These are phyloP conservation scores for Ceratobasidium sp. DNA, from an alignment of 1,284 basidiomycete genomes.

Conservation along the genomic window DNA sequence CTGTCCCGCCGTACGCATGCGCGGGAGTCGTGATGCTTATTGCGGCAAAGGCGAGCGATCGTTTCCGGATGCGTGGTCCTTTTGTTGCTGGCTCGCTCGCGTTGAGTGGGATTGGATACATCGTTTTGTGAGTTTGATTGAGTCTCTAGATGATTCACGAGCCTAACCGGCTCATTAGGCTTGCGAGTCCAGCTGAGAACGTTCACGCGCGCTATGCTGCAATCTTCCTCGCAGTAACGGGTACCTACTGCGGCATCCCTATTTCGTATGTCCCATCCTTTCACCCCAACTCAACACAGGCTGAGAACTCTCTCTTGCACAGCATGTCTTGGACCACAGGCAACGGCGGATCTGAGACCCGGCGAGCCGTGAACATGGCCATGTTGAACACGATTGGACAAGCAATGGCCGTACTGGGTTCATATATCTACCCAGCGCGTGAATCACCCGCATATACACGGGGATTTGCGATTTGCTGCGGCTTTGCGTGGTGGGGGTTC, in stretches of 20 bases:
- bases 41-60: conserved; percentile 56
- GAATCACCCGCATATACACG: conserved; percentile 56
- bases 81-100: conserved; percentile 49
- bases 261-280: neutral
- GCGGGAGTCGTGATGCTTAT: conserved; percentile 58
- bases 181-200: conserved; percentile 56
- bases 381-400: conserved; percentile 59
- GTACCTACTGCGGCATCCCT: conserved; percentile 11
- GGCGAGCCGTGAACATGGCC: conserved; percentile 56
- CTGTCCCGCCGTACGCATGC: conserved; percentile 59
- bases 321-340: conserved; percentile 51
- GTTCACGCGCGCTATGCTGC: conserved; percentile 32
- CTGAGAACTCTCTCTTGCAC: conserved; percentile 52
- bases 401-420: conserved; percentile 56
- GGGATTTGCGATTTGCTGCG: conserved; percentile 51
- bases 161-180: conserved; percentile 55
- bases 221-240: conserved; percentile 5
- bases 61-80: conserved; percentile 53
- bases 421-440: conserved; percentile 56
- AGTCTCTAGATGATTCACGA: conserved; percentile 47
- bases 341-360: conserved; percentile 54
- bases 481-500: conserved; percentile 16
- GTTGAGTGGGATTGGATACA: conserved; percentile 57
- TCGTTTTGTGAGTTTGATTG: conserved; percentile 49
- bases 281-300: conserved; percentile 51